Base-by-base conservation (phyloP, 441 rosid species). In the Gossypium schwendimanii region DNA sequence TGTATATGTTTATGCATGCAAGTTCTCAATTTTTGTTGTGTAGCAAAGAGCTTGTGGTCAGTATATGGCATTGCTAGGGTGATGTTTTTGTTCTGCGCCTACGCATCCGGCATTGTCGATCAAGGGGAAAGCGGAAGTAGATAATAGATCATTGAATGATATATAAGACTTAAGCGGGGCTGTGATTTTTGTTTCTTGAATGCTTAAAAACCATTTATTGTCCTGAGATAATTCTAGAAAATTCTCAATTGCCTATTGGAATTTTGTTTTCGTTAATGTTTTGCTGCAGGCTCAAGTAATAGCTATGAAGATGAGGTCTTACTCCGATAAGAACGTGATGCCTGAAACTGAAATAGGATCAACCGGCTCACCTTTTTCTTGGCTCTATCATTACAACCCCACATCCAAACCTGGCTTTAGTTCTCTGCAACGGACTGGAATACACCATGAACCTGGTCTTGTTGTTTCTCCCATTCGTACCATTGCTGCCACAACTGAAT, bases 251-350 rank as follows among this genome's bases (percentile, higher is more conserved):
- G 23, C 26, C 12, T 10, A 59, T 71, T 60, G 11, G 55, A 47
- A 20, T 52, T 52, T 63, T 62, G 33, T 14, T 39, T 61, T 73
- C 63, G 62, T 58, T 49, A 65, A 14, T 76, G 73, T 59, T 70
- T 20, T 39, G 33, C 14, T 61, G 63, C 67, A 50, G 68, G 52
- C 36, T 11, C 74, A 55, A 65, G 57, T 47, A 20, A 17, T 73
- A 54, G 77, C 63, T 54, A 36, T 67, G 55, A 70, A 75, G 81
- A 88, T 85, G 87, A 81, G 81, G 71, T 50, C 87, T 24, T 79
- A 80, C 70, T 79, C 77, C 11, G 71, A 84, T 72, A 78, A 71
- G 70, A 81, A 73, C 49, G 49, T 78, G 73, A 71, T 64, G 53
- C 84, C 86, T 23, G 87, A 81, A 65, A 69, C 86, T 31, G 81